Base-by-base conservation (phyloP, 768 basidiomycete species). In the Glaciozyma antarctica region DNA sequence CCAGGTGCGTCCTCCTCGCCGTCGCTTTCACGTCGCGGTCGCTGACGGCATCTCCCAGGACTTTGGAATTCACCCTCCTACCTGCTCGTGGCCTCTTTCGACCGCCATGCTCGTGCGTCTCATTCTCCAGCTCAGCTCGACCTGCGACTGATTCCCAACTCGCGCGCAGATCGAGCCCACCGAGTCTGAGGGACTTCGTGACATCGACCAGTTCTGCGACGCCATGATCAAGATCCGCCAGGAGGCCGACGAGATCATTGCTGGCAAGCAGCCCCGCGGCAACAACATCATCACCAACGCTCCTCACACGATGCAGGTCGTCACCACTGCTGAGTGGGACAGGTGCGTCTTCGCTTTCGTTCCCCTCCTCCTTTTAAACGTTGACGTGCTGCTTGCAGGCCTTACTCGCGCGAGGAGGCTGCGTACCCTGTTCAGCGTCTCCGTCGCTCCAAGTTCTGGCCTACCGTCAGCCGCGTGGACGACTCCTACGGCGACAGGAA, bases 71-170 rank as follows among this genome's bases (percentile, higher is more conserved):
- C 91, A 95, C 75, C 92, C 91, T 49, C 95, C 95, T 3, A 99
- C 95, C 7, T 94, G 91, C 77, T 92, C 92, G 9, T 98, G 95
- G 95, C 95, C 95, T 9, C 92, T 89, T 68, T 86, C 90, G 24
- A 95, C 94, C 2, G 93, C 88, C 74, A 95, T 95, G 90, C 81
- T 74, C 21, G 64, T 75, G 48, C 60, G 71, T 65, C 43, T 45
- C 24, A 15, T 9, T 21, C 43, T 28, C n/a, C 32, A 43, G 4
- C 17, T 8, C 21, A 10, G n/a, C 32, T 8, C 21, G 24, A 21
- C 1, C n/a, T 26, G n/a, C 34, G 17, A 6, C 7, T 26, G 24
- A 28, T 10, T 3, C 24, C 34, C 22, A 16, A 57, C 8, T 57
- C 32, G 13, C 34, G 13, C 34, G 62, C 74, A 95, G 60, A 95